Evolutionary conservation across 352 stramenopile genomes (phyloP).

Genomic region (Phytophthora pistaciae): DNA sequence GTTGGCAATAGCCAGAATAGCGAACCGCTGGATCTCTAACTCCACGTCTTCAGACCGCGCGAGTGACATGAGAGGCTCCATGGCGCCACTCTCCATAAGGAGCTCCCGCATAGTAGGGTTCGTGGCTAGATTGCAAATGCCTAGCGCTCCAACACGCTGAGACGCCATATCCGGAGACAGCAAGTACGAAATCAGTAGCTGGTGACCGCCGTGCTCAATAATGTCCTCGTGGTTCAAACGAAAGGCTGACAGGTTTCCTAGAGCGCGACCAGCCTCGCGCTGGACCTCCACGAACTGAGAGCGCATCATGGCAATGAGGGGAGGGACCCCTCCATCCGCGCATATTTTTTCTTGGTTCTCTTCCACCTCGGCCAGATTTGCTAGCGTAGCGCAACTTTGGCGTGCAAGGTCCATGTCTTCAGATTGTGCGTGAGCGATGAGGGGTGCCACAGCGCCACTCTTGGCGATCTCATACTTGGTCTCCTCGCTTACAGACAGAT

Average conservation of each 20-base stretch:
- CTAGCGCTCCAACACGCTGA: conserved; percentile 93
- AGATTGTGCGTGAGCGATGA: conserved; percentile 93
- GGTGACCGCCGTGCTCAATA: conserved; percentile 92
- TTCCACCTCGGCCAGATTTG: conserved; percentile 95
- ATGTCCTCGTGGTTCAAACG: conserved; percentile 92
- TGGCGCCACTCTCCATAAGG: conserved; percentile 93
- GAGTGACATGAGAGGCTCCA: conserved; percentile 96
- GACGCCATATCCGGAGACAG: conserved; percentile 95
- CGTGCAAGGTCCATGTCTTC: conserved; percentile 94
- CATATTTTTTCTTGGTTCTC: conserved; percentile 97
- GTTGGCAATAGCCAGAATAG: conserved; percentile 95
- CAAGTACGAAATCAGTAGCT: conserved; percentile 96
- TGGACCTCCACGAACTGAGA: conserved; percentile 96
- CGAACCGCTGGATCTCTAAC: conserved; percentile 95
- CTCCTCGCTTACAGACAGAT: conserved; percentile 96
- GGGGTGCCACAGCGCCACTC: conserved; percentile 88
- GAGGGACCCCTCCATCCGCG: conserved; percentile 91
- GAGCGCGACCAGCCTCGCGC: conserved; percentile 88
- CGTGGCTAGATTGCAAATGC: conserved; percentile 96
- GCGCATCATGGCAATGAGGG: conserved; percentile 95
- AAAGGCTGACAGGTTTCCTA: conserved; percentile 95
- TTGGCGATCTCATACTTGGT: conserved; percentile 98
- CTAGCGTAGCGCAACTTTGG: conserved; percentile 93
- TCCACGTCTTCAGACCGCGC: conserved; percentile 95
- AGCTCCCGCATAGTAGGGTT: conserved; percentile 90